phyloP scores from a whole-genome alignment of 106 monocot species.

The Iris macrosiphon region DNA sequence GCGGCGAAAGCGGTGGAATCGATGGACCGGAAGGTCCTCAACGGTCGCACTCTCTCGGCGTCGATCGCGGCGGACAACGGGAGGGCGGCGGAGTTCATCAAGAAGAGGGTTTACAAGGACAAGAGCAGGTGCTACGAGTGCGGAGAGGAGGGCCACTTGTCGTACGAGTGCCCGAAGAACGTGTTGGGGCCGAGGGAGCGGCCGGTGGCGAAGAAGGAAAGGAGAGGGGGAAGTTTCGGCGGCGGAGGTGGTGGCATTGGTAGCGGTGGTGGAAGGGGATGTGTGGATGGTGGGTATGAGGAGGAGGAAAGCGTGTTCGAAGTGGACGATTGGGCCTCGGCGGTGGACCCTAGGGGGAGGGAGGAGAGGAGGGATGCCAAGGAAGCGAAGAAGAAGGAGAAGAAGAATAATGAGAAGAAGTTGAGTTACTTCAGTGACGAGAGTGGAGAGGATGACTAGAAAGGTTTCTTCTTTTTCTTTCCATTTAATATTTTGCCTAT shows the following conservation, averaged over 20 bases:
- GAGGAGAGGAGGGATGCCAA: constrained; percentile 50
- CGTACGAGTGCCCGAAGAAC: constrained; percentile 83
- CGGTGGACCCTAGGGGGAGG: constrained; percentile 67
- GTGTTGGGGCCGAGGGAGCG: constrained; percentile 79
- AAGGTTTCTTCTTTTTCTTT: no score
- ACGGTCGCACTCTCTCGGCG: constrained; percentile 66
- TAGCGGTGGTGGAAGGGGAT: constrained; percentile 4
- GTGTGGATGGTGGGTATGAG: constrained; percentile 16
- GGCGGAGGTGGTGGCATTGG: constrained; percentile 5
- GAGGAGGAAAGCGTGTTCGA: constrained; percentile 32
- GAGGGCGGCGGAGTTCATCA: constrained; percentile 83
- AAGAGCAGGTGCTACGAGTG: constrained; percentile 97
- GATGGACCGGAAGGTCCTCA: constrained; percentile 76
- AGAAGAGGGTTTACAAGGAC: constrained; percentile 73
- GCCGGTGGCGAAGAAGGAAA: constrained; percentile 37
- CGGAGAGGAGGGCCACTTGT: constrained; percentile 86
- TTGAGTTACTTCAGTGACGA: constrained; percentile 94
- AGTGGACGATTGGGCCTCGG: constrained; percentile 87
- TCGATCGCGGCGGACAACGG: constrained; percentile 94
- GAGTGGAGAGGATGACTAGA: constrained; percentile 79
- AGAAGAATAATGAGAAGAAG: constrained; percentile 60
- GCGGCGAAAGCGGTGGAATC: constrained; percentile 47
- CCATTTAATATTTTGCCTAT: no score
- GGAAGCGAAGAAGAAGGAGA: constrained; percentile 19
- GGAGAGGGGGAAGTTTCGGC: constrained; percentile 12